Evolutionary conservation across 1,284 basidiomycete genomes (phyloP).

Genomic region (Omphalotus olearius): DNA sequence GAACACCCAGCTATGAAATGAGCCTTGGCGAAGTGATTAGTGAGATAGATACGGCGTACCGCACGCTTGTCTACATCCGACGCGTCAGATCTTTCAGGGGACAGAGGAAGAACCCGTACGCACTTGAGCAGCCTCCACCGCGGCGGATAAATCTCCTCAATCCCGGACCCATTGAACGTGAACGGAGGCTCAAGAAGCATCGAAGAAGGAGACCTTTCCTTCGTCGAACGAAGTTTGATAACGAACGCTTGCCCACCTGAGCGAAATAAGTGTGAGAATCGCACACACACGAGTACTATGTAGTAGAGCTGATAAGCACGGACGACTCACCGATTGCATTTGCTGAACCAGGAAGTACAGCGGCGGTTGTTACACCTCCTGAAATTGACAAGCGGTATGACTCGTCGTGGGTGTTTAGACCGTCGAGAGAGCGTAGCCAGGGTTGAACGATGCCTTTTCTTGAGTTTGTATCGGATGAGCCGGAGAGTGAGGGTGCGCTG

Average conservation of each 20-base stretch:
- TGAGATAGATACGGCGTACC: background rate
- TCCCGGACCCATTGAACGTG: slow-evolving; percentile 12
- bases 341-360: slow-evolving; percentile 27
- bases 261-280: background rate
- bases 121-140: slow-evolving; percentile 10
- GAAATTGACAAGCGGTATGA: slow-evolving; percentile 19
- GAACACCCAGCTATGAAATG: background rate
- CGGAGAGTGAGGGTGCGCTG: slow-evolving; percentile 37
- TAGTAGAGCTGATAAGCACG: too few relatives aligned
- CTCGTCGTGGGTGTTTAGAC: slow-evolving; percentile 23
- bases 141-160: slow-evolving; percentile 5
- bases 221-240: slow-evolving; percentile 43
- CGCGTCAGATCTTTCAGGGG: background rate
- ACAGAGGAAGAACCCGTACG: background rate
- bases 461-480: slow-evolving; percentile 38
- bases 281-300: background rate
- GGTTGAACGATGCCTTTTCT: slow-evolving; percentile 36
- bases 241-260: slow-evolving; percentile 44
- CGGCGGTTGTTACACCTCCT: slow-evolving; percentile 23
- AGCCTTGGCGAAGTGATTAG: background rate
- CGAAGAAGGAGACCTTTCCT: slow-evolving; percentile 32
- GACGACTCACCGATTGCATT: slow-evolving; percentile 36
- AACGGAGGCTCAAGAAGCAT: slow-evolving; percentile 40
- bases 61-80: slow-evolving; percentile 5
- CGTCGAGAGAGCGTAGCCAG: slow-evolving; percentile 21